phyloP scores from a whole-genome alignment of 2,329 filamentous ascomycete species.

The Sclerotinia subarctica region DNA sequence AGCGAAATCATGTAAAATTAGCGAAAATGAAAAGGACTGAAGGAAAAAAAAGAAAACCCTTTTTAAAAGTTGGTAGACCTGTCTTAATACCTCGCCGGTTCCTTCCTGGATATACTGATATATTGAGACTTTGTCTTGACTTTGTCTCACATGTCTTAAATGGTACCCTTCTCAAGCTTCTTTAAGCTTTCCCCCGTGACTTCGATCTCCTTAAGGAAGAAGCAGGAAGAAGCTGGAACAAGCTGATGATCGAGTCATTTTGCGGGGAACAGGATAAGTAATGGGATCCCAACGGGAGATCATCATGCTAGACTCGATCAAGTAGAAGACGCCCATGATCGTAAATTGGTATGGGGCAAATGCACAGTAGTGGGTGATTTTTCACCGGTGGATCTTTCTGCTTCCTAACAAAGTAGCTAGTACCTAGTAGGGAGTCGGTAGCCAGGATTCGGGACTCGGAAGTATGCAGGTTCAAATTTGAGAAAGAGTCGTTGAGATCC shows the following conservation, averaged over 20 bases:
- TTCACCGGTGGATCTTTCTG: too few species aligned
- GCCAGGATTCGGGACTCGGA: too few species aligned
- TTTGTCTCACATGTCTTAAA: background rate
- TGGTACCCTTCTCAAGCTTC: background rate
- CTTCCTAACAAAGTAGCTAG: too few species aligned
- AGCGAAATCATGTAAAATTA: background rate
- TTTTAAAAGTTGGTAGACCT: background rate
- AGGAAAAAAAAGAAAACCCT: too few species aligned
- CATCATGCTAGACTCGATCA: background rate
- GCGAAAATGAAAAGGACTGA: background rate
- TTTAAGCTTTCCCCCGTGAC: background rate
- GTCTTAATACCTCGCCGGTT: background rate
- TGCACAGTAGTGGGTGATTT: background rate
- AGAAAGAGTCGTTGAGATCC: too few species aligned
- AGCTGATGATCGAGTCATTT: background rate
- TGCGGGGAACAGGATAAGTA: constrained; percentile 4
- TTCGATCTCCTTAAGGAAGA: background rate
- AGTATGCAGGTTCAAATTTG: too few species aligned
- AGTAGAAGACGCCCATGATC: background rate
- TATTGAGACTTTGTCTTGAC: background rate
- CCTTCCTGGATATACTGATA: background rate
- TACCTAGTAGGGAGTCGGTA: too few species aligned
- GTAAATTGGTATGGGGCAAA: background rate
- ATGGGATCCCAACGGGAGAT: background rate
- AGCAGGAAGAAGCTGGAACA: background rate